Percentiles rank a stretch among this genome's conserved stretches.
These are phyloP conservation scores for Leptosphaerulina australis DNA, from an alignment of 2,329 filamentous ascomycete species.

Conservation along the genomic window DNA sequence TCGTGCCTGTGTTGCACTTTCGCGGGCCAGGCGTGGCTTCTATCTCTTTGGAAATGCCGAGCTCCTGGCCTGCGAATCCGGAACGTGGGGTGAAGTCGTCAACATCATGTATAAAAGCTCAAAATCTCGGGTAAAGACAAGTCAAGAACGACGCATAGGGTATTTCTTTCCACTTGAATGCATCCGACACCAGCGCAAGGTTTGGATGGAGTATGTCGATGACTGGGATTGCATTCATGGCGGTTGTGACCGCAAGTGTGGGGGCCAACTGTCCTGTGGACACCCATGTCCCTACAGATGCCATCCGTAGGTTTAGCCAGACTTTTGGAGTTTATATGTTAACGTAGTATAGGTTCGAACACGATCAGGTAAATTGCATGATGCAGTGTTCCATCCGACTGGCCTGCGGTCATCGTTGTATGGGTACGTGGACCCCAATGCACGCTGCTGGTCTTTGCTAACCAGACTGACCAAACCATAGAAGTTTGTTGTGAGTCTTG, in stretches of 20 bases:
- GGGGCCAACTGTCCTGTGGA: conserved; percentile 39
- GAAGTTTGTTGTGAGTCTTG: conserved; percentile 40
- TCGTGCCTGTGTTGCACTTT: conserved; percentile 66
- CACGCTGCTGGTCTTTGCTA: neutral
- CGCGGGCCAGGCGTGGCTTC: conserved; percentile 76
- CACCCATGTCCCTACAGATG: conserved; percentile 44
- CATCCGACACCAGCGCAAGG: conserved; percentile 60
- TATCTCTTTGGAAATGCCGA: conserved; percentile 82
- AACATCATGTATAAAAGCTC: conserved; percentile 51
- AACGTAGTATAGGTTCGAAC: conserved; percentile 30
- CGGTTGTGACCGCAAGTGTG: conserved; percentile 38
- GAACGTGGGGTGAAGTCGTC: conserved; percentile 60
- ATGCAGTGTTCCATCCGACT: conserved; percentile 28
- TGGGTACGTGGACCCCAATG: conserved; percentile 10
- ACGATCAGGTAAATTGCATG: conserved; percentile 40
- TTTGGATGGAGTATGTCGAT: conserved; percentile 53
- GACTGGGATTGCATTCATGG: conserved; percentile 42
- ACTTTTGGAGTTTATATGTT: neutral
- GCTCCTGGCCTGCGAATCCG: conserved; percentile 55
- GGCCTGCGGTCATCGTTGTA: conserved; percentile 40
- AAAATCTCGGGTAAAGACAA: conserved; percentile 37
- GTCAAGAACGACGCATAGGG: conserved; percentile 50
- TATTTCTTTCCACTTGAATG: conserved; percentile 69
- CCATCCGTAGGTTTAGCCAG: conserved; percentile 34
- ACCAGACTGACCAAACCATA: neutral